Evolutionary conservation across 192 early-diverging fungal genomes (phyloP), one percentile per base, ranked within the genome.

Genomic region (Linnemannia exigua): DNA sequence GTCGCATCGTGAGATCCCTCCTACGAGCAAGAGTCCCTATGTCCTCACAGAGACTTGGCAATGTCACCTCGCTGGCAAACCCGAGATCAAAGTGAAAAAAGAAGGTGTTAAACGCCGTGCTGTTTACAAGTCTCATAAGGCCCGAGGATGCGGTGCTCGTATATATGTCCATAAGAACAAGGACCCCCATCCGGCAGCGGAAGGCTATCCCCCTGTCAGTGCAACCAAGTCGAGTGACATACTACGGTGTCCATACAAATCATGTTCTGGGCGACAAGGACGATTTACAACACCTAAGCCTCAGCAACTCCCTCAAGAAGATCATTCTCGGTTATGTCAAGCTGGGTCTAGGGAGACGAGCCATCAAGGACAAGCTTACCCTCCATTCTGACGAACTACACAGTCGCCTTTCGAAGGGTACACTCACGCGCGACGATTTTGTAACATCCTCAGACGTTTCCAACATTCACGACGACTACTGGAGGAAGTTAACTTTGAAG

Each of bases 361-460:
- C 61, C 25, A 66, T 66, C 61, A 66, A 66, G 61, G 61, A 66
- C 61, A 66, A 28, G 61, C 61, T 25, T 66, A 66, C 61, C 33
- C n/a, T 66, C 33, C 61, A 66, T 66, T 66, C 61, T 25, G 61
- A 66, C 33, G 61, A 25, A 31, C 61, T 66, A 25, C 61, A 66
- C 61, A 66, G 61, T 35, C 61, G 61, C 61, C 61, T 66, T 31
- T 66, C 3, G 33, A 25, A 66, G 61, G 61, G 61, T 66, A 66
- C 61, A 66, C 61, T 66, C 12, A 66, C 61, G 22, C 22, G 33
- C 33, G 61, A 66, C 33, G 22, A 66, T 12, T 66, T 66, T 12
- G 61, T 66, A 25, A 66, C 61, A 66, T 66, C 61, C 22, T 31
- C 33, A 5, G 61, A 66, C 61, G 12, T 66, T 66, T 25, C 61